Conservation (phyloP, 257 asterid species). For the Solanum etuberosum region DNA sequence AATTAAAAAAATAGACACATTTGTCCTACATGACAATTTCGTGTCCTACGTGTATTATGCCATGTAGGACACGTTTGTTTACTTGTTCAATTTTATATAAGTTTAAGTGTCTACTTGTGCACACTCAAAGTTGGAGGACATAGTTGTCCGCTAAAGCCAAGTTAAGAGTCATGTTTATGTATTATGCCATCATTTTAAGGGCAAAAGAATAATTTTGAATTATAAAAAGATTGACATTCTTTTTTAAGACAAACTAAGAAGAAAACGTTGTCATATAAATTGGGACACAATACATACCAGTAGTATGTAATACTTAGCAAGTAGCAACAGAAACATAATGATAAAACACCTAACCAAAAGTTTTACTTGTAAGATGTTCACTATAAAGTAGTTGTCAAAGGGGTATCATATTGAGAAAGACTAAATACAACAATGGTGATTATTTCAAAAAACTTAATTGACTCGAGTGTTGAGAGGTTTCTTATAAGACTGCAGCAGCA, state of each 20-base stretch:
- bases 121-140: too few species aligned
- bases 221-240: not conserved
- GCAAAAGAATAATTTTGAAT: not conserved
- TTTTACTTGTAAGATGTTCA: not conserved
- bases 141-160: too few species aligned
- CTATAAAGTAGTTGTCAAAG: not conserved
- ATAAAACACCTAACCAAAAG: not conserved
- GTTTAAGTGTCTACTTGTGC: too few species aligned
- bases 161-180: too few species aligned
- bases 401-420: not conserved
- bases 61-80: too few species aligned
- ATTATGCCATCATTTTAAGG: not conserved
- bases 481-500: constrained; percentile 66
- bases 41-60: too few species aligned
- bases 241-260: accelerated
- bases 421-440: not conserved
- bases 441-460: not conserved
- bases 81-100: too few species aligned
- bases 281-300: not conserved
- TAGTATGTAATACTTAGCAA: not conserved
- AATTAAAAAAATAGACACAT: too few species aligned
- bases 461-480: constrained; percentile 41
- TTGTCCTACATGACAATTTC: too few species aligned
- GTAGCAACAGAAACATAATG: not conserved
- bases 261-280: accelerated